A percentile compares a stretch with the other conserved stretches of the same genome.
Conservation (phyloP, 345 rosid species). For the Durio zibethinus region DNA sequence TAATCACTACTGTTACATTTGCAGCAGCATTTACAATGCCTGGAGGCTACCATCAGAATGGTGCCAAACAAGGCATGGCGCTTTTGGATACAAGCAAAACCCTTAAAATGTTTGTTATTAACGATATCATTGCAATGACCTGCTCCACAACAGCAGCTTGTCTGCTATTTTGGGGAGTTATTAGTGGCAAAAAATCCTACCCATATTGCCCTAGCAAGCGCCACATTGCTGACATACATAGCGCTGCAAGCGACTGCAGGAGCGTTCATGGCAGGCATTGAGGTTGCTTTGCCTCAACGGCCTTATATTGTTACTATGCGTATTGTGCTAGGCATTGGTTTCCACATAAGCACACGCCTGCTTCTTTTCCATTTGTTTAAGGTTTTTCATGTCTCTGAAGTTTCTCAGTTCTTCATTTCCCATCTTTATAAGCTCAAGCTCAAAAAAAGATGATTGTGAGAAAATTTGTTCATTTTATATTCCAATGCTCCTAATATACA, state of each 20-base stretch:
- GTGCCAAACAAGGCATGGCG: not conserved
- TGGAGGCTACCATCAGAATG: not conserved
- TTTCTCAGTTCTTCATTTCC: not conserved
- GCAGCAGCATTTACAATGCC: not conserved
- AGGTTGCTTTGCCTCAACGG: not conserved
- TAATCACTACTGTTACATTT: not conserved
- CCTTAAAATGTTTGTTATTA: not conserved
- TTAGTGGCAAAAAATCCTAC: not conserved
- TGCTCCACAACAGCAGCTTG: not conserved
- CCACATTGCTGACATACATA: not conserved
- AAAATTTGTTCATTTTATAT: not conserved
- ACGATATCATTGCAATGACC: not conserved
- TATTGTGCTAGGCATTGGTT: not conserved
- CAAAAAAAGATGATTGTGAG: not conserved
- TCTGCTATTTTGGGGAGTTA: not conserved
- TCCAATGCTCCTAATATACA: too few species aligned
- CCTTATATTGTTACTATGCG: not conserved
- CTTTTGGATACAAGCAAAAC: not conserved
- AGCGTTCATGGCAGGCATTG: not conserved
- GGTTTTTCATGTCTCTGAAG: not conserved
- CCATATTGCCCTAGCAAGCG: not conserved
- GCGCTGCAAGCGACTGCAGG: not conserved
- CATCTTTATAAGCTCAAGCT: not conserved
- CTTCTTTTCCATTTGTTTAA: not conserved
- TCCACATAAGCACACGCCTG: not conserved